phyloP scores from a whole-genome alignment of 2,329 filamentous ascomycete species.

The Epichloe bromicola region DNA sequence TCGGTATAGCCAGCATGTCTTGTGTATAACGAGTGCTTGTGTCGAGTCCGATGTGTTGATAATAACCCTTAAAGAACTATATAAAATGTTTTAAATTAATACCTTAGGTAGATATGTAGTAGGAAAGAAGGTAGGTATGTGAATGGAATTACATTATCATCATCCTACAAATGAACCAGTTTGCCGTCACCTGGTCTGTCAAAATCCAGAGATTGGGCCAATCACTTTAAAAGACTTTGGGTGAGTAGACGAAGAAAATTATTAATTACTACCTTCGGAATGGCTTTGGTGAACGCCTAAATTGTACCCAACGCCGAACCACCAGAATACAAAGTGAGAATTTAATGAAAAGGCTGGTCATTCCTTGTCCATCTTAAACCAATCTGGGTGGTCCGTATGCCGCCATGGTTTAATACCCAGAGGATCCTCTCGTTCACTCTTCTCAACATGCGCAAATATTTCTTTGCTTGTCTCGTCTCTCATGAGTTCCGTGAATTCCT shows the following conservation, averaged over 20 bases:
- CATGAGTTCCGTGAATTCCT: constrained; percentile 35
- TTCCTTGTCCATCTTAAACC: constrained; percentile 29
- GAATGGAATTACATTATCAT: too few species aligned
- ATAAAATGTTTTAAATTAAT: too few species aligned
- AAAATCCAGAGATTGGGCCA: not conserved
- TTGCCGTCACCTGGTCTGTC: too few species aligned
- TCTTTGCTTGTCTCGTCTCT: constrained; percentile 32
- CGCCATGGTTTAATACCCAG: constrained; percentile 46
- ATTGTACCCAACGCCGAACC: not conserved
- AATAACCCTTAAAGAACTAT: too few species aligned
- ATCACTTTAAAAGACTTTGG: not conserved
- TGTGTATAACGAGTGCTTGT: too few species aligned
- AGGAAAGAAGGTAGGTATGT: too few species aligned
- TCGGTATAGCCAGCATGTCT: too few species aligned
- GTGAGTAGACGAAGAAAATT: not conserved
- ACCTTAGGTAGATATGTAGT: too few species aligned
- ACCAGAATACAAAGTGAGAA: not conserved
- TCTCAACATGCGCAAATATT: constrained; percentile 37
- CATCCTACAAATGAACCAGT: too few species aligned
- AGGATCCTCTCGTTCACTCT: constrained; percentile 41
- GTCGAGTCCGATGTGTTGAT: too few species aligned
- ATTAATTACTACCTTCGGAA: not conserved
- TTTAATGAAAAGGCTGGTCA: constrained; percentile 1
- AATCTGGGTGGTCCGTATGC: constrained; percentile 45
- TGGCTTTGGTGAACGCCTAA: not conserved